Evolutionary conservation across 495 filamentous ascomycete genomes (phyloP).

Genomic region (Xylaria palmicola): DNA sequence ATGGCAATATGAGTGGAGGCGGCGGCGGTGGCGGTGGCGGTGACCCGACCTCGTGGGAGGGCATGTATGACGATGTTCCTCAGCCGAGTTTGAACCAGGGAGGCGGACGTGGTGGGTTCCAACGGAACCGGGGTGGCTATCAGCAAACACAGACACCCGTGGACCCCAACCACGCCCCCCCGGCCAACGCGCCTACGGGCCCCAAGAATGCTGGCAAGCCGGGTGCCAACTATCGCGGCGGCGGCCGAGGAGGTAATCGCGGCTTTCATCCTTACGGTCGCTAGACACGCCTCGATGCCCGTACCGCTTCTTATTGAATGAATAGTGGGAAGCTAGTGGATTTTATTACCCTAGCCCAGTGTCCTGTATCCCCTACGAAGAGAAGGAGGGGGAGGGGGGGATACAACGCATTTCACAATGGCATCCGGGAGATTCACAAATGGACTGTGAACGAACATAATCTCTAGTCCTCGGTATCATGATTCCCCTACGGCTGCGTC

Average conservation of each 20-base stretch:
- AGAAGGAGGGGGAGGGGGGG: too few species aligned
- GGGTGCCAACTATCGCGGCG: slow-evolving; percentile 91
- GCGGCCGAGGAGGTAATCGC: slow-evolving; percentile 72
- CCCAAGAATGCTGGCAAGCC: slow-evolving; percentile 95
- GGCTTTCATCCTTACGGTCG: slow-evolving; percentile 79
- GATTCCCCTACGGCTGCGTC: too few species aligned
- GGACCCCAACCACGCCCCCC: slow-evolving; percentile 61
- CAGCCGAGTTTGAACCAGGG: slow-evolving; percentile 70
- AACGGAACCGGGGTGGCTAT: slow-evolving; percentile 32
- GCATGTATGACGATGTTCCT: slow-evolving; percentile 98
- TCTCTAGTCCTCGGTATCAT: too few species aligned
- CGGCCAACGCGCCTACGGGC: slow-evolving; percentile 91
- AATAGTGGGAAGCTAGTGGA: background rate
- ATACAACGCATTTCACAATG: background rate
- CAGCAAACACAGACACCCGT: slow-evolving; percentile 37
- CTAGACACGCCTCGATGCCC: slow-evolving; percentile 5
- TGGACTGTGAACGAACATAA: too few species aligned
- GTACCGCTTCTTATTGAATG: background rate
- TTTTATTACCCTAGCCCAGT: background rate
- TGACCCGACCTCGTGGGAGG: slow-evolving; percentile 84
- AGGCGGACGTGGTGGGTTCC: slow-evolving; percentile 52
- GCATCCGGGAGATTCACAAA: too few species aligned
- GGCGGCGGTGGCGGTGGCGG: slow-evolving; percentile 33
- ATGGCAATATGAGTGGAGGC: slow-evolving; percentile 36
- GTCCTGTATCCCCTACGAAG: background rate